A percentile compares a stretch with the other conserved stretches of the same genome.
These are phyloP conservation scores for Colletotrichum salicis DNA, from an alignment of 2,329 filamentous ascomycete genomes.

Conservation along the genomic window DNA sequence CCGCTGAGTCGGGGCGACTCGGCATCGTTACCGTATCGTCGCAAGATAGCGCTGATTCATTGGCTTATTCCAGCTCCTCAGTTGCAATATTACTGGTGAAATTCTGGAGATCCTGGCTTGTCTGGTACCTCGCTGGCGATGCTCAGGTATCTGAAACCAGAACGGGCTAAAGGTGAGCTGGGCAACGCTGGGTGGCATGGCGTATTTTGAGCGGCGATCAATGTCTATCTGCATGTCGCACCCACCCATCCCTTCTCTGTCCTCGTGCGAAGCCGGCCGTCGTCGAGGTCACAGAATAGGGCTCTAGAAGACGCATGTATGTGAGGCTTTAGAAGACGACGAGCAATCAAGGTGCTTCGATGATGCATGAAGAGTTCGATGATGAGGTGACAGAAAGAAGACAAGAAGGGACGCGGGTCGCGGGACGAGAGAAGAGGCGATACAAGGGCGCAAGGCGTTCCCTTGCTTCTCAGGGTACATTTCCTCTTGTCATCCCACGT, in stretches of 20 bases:
- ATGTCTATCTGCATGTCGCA: constrained; percentile 30
- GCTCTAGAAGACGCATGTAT: constrained; percentile 14
- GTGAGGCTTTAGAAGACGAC: neutral
- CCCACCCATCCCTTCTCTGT: constrained; percentile 7
- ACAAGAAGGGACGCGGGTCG: neutral
- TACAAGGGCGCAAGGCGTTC: constrained; percentile 23
- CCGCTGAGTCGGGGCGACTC: constrained; percentile 14
- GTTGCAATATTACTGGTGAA: neutral
- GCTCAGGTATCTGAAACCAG: constrained; percentile 31
- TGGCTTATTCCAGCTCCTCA: neutral
- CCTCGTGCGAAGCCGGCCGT: constrained; percentile 8
- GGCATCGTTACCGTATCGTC: neutral
- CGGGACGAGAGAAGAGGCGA: neutral
- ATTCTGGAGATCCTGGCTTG: neutral
- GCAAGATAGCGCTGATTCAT: neutral
- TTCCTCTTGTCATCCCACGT: constrained; percentile 27
- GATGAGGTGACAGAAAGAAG: neutral
- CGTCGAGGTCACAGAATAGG: constrained; percentile 12
- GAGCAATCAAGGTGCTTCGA: neutral
- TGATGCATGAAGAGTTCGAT: constrained; percentile 8
- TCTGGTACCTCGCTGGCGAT: constrained; percentile 19
- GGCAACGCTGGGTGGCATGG: constrained; percentile 27
- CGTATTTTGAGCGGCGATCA: constrained; percentile 29
- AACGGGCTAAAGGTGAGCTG: constrained; percentile 23
- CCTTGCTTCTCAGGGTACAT: constrained; percentile 21